Conservation (phyloP, 495 filamentous ascomycete species). For the Tuber melanosporum region DNA sequence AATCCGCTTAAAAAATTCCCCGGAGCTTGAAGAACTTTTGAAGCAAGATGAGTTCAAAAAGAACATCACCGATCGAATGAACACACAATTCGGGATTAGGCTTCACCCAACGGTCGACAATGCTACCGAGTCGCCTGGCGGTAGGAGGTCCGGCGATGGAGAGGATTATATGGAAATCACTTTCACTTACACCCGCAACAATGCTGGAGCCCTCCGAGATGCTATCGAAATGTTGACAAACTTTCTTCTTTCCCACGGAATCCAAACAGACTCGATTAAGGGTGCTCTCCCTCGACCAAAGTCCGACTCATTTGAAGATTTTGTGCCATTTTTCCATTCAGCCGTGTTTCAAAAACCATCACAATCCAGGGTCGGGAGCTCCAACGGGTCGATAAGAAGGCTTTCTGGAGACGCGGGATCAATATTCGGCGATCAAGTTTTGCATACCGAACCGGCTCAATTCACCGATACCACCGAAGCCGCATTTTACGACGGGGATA, state of each 20-base stretch:
- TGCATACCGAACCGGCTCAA: slow-evolving; percentile 25
- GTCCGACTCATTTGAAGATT: slow-evolving; percentile 97
- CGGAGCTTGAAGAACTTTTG: slow-evolving; percentile 68
- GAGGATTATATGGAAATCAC: slow-evolving; percentile 14
- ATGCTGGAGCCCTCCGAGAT: slow-evolving; percentile 89
- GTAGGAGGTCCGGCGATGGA: background rate
- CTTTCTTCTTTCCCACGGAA: slow-evolving; percentile 71
- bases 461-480: slow-evolving; percentile 33
- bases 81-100: slow-evolving; percentile 83
- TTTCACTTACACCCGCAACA: slow-evolving; percentile 87
- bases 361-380: slow-evolving; percentile 10
- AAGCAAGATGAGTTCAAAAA: slow-evolving; percentile 67
- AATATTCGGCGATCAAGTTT: slow-evolving; percentile 20
- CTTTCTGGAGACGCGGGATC: slow-evolving; percentile 33
- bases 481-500: slow-evolving; percentile 33
- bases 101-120: slow-evolving; percentile 51
- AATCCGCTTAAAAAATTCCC: slow-evolving; percentile 68
- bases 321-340: slow-evolving; percentile 89
- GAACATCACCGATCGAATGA: slow-evolving; percentile 75
- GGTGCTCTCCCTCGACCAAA: slow-evolving; percentile 92
- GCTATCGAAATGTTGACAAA: slow-evolving; percentile 89
- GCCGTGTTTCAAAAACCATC: slow-evolving; percentile 67
- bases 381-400: slow-evolving; percentile 25
- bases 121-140: background rate
- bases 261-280: slow-evolving; percentile 79